Base-by-base conservation (phyloP, 2,329 filamentous ascomycete species). In the Nakataea oryzae region DNA sequence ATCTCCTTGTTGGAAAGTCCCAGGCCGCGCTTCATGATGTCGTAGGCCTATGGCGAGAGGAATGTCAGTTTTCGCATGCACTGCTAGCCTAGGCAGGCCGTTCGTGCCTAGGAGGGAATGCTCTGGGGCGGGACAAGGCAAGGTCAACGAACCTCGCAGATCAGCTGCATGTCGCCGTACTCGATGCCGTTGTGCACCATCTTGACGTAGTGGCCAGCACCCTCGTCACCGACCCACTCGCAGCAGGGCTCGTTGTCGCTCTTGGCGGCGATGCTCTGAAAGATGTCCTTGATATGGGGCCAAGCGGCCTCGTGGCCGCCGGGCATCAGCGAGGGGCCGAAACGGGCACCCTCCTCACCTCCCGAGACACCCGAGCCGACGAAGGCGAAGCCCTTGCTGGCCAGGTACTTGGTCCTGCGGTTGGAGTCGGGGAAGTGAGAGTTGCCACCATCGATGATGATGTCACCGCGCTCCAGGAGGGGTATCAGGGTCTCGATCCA, bases 151-250 rank as follows among this genome's bases (percentile, higher is more conserved):
- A 96, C 93, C 88, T 99, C 95, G 80, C 89, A 96, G 77, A 99
- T 99, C 74, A 99, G 86, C 85, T 99, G 95, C 95, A 99, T 99
- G 82, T 99, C 95, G 87, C 95, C 95, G 77, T 99, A 99, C 83
- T 99, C 95, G 30, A 99, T 99, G 86, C 95, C 95, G 81, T 99
- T 99, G 89, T 99, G 95, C 67, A 99, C 95, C 95, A 99, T 99
- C 90, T 99, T 99, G 84, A 99, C 93, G 85, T 97, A 99, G 88
- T 99, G 95, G 72, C 95, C 95, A 80, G 95, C 91, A 86, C 95
- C 95, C 79, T 97, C 92, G 80, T 97, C 95, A 82, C 95, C 95
- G 72, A 99, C 95, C 95, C 95, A 99, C 80, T 99, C 95, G 76
- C 95, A 99, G 87, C 95, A 99, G 68, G 95, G 81, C 85, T 99